Base-by-base conservation (phyloP, 495 filamentous ascomycete species). In the Monascus purpureus region DNA sequence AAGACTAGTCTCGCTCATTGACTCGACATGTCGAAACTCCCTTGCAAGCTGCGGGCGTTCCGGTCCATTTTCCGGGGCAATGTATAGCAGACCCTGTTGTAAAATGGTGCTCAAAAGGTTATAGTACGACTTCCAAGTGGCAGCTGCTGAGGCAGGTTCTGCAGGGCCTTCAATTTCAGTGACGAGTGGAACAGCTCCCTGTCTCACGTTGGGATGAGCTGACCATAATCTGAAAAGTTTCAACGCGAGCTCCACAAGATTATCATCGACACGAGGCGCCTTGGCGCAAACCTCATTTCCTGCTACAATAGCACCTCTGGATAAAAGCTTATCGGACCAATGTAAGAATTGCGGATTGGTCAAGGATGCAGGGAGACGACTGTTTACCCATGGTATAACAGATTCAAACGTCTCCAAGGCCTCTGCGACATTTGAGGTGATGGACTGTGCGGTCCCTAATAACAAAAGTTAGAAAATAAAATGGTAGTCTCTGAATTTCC, bases 81-180 rank as follows among this genome's bases (percentile, higher is more conserved):
- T 46, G 29, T 67, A 61, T 15, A 35, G 6, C 14, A 64, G 37
- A 1, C 44, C 51, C 18, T 54, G 31, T 38, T 56, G 57, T 12
- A 70, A 17, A 57, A 80, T 36, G 35, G 55, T 53, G 5, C 83
- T 87, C 14, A 93, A 56, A 1, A 75, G 66, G 34, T 67, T 59
- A 47, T 92, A 93, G 46, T 94, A 93, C 30, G 75, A 67, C 45
- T 71, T 75, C 84, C 83, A 94, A 9, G 87, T 47, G 5, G 44
- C 33, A 1, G 41, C 40, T 18, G 49, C 52, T 1, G 51, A 45
- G 2, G 31, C 46, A 17, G 47, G 27, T 7, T 36, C 44, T 0
- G 46, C 37, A 6, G 35, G 25, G 25, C 45, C 49, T 11, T 42
- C 37, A 14, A 28, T 39, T 15, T 44, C 40, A 11, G 33, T 37